Base-by-base conservation (phyloP, 2,329 filamentous ascomycete genomes). In the Fusarium sp. region DNA sequence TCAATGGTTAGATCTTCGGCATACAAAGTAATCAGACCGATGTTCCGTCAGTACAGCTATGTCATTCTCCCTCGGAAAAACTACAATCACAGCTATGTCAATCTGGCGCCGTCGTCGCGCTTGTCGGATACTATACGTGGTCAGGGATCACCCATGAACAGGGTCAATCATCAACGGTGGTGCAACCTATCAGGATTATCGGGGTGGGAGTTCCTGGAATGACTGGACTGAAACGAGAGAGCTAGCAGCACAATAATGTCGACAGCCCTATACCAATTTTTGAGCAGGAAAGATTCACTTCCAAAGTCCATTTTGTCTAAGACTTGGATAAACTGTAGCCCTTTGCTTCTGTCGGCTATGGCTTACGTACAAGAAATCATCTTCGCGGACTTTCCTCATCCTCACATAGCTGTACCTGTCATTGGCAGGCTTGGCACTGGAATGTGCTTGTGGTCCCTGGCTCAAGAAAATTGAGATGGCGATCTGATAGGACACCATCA, bases 401-500 rank as follows among this genome's bases (percentile, higher is more conserved):
- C 41, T 53, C 43, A 45, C 42, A 61, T n/a, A 34, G 21, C 25
- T 43, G 55, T 66, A 55, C 63, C 67, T 47, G 34, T 54, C 55
- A 69, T 59, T 49, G 58, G 37, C 50, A 71, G 53, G 46, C 67
- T 71, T 70, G 58, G 59, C 57, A 55, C 50, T 59, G 23, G 56
- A 60, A 56, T 57, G 27, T 20, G 32, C 51, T 47, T 63, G 59
- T 53, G 34, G 59, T 59, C 64, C 63, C 63, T 48, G 47, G 46
- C 37, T 71, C 42, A 54, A 51, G 41, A 56, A 55, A 46, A 55
- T 28, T 37, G 48, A 69, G 68, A 58, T 69, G 72, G 37, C 71
- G 67, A 73, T 75, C 68, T 74, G 68, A 73, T 74, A 74, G 69
- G 71, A 63, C 54, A 55, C 59, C 59, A 34, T 66, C 46, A 41